Evolutionary conservation across 306 rosid species (phyloP), one percentile per base, ranked within the genome.

Genomic region (Ormosia semicastrata): DNA sequence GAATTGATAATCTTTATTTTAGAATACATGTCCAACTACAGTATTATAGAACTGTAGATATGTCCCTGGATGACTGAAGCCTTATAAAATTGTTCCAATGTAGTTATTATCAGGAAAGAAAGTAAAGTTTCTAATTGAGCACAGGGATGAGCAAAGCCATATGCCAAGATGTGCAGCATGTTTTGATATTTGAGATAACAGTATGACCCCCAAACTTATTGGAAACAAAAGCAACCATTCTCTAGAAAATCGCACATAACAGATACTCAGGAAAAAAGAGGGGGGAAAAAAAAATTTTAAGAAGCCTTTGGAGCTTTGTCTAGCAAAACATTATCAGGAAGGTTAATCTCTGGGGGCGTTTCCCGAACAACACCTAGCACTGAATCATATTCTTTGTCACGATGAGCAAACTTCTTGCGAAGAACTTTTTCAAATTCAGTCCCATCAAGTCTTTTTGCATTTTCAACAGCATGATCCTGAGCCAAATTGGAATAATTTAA

Each of bases 391-490:
- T 93, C 98, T 81, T 88, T 93, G 8, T 86, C 91, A n/a, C 73
- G 86, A 24, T 85, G 88, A 46, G 83, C 93, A 88, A 88, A 87
- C 86, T 95, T 95, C 94, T 89, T 95, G 67, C 83, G 56, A 34
- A 95, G 88, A 54, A 89, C 91, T 85, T 95, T 95, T 73, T 90
- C 88, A 70, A 95, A 92, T 82, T 93, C 98, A 14, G 88, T 78
- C 70, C 85, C 90, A 17, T 93, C 98, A 32, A 95, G 88, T 75
- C 70, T 50, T 86, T 93, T 93, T 18, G 94, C 93, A 78, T 95
- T 90, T 84, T 95, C 98, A 37, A 89, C 93, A 80, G 97, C 98
- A 89, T 95, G 98, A 79, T 87, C 99, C 82, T 90, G 90, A 69
- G 98, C 98, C 90, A 93, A 86, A 86, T 75, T 92, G 90, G 97